Base-by-base conservation (phyloP, 208 protist species). In the Acanthamoeba lenticulata region DNA sequence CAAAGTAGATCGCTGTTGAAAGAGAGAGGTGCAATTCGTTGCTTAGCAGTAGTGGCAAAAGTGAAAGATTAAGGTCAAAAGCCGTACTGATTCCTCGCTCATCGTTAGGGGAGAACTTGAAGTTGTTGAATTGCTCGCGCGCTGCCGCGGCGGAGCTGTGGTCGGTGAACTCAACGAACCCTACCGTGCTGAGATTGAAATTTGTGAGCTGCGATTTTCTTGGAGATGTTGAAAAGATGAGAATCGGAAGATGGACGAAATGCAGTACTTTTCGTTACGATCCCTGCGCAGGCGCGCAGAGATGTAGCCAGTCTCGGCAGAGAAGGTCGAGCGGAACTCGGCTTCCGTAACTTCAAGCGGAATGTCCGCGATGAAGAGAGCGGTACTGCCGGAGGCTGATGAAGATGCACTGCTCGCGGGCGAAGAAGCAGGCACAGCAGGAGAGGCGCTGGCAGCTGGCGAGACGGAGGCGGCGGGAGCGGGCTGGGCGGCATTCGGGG, bases 321-420 rank as follows among this genome's bases (percentile, higher is more conserved):
- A 32, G 83, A 95, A 95, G 40, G 57, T 44, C 0, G 29, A 44
- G 40, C 55, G 45, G 62, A 95, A 85, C 40, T 92, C 83, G 1
- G 27, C n/a, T 40, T 95, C 86, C 2, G 55, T 72, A n/a, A 95
- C 34, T 34, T 95, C 93, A 42, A 74, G 32, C 0, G 93, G 93
- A 13, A 95, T 32, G n/a, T 95, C 93, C n/a, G 93, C 77, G 15
- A 95, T 6, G 79, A 95, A 95, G 5, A 95, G 93, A 32, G 90
- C 60, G 29, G 90, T 44, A 13, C 67, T 44, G 38, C 67, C 67
- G 5, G 34, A 42, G 36, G 65, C 36, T 6, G 65, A 7, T 74
- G 65, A 77, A 11, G 67, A 77, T 1, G 67, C 3, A 19, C 6
- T 32, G 2, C 27, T n/a, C 11, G 67, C 36, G 6, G 36, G 2